These are phyloP conservation scores for Russula virescens DNA, from an alignment of 768 basidiomycete genomes.

Conservation along the genomic window DNA sequence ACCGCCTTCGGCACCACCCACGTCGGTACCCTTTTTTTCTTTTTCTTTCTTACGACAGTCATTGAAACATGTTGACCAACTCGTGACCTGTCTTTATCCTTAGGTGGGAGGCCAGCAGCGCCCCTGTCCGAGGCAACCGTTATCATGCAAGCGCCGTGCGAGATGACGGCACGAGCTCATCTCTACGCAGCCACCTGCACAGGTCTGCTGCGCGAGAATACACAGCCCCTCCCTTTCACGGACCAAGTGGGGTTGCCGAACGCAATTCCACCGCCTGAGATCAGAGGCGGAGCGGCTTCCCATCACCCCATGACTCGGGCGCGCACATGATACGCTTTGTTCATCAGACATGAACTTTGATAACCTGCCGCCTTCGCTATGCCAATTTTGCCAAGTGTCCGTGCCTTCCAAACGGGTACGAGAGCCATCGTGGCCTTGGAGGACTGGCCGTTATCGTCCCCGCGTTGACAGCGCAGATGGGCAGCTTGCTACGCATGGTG, in stretches of 20 bases:
- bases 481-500: too few relatives aligned
- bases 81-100: not conserved
- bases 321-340: not conserved
- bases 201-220: not conserved
- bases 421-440: too few relatives aligned
- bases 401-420: not conserved
- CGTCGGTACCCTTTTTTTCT: not conserved
- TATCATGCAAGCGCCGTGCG: not conserved
- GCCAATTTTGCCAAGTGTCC: too few relatives aligned
- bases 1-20: not conserved
- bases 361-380: not conserved
- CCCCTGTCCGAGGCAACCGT: not conserved
- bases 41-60: not conserved
- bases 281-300: not conserved
- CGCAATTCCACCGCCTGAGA: not conserved
- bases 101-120: conserved; percentile 5
- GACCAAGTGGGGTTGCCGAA: not conserved
- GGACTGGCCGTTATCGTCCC: too few relatives aligned
- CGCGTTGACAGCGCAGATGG: too few relatives aligned
- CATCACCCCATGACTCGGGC: not conserved
- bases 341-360: not conserved
- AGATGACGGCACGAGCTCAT: not conserved
- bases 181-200: conserved; percentile 9
- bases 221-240: not conserved
- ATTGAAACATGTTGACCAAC: too few relatives aligned